Conservation (phyloP, 2,329 filamentous ascomycete species). For the Nemania sp. region DNA sequence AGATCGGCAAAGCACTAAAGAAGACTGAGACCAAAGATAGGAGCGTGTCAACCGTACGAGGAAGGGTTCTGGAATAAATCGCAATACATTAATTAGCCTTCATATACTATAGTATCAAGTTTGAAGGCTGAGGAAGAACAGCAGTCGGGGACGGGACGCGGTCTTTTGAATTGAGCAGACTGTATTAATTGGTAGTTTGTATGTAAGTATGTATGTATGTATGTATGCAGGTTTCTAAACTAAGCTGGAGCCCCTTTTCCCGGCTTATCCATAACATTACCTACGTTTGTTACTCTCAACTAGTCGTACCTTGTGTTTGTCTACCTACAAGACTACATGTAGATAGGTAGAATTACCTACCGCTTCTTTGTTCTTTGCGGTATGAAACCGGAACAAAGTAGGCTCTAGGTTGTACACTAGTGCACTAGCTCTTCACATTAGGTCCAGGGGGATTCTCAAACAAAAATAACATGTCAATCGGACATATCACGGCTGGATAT, state of each 20-base stretch:
- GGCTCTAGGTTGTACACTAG: too few relatives aligned
- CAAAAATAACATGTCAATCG: too few relatives aligned
- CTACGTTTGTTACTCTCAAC: background rate
- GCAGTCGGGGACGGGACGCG: background rate
- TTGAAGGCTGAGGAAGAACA: background rate
- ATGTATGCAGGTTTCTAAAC: background rate
- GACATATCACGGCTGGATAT: too few relatives aligned
- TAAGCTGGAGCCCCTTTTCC: background rate
- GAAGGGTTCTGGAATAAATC: constrained; percentile 68
- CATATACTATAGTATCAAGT: background rate
- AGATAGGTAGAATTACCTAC: too few relatives aligned
- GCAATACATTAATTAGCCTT: background rate
- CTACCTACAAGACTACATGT: too few relatives aligned
- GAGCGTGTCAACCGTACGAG: constrained; percentile 72
- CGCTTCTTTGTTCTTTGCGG: too few relatives aligned
- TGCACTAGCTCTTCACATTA: too few relatives aligned
- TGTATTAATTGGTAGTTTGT: constrained; percentile 21
- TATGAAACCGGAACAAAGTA: too few relatives aligned
- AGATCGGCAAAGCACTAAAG: constrained; percentile 75
- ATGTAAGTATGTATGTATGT: constrained; percentile 8
- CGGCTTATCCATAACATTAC: background rate
- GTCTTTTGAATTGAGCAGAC: constrained; percentile 15
- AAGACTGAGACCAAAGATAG: constrained; percentile 91
- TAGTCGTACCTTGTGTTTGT: background rate
- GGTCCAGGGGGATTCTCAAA: too few relatives aligned